Evolutionary conservation across 2,329 filamentous ascomycete genomes (phyloP), one percentile per base, ranked within the genome.

Genomic region (Clathrospora elynae): DNA sequence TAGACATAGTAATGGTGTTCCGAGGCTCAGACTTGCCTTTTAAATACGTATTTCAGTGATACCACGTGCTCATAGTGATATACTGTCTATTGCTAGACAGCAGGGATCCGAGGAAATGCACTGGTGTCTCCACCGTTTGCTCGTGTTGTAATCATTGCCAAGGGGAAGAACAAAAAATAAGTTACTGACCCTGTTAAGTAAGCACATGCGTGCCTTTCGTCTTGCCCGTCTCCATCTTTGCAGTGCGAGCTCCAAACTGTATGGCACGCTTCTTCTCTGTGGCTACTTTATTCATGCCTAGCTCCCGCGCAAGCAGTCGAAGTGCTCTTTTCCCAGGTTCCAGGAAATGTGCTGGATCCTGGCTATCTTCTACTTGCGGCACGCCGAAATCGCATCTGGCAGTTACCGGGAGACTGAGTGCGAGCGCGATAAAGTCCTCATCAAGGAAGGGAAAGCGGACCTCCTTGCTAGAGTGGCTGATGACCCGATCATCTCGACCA

Each of bases 201-300:
- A 78, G 52, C 8, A 71, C 44, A 11, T 74, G 68, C 1, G 75
- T 78, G 14, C 76, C 76, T 51, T 77, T 78, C 0, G 68, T 73
- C 48, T 68, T 74, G 6, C 74, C 72, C 1, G 68, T 73, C 42
- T 76, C 73, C 76, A 78, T 78, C 57, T 65, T 67, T 2, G 65
- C 65, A 5, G 64, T 68, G 8, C 66, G 60, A 9, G 64, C 46
- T 7, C 75, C 85, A 66, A 73, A 69, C 26, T 69, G 66, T 9
- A 90, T 87, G 12, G 92, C 92, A 62, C 91, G 79, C 73, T 99
- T 99, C 78, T 93, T 96, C 71, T 97, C 91, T n/a, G 74, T 73
- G 4, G 92, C 85, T 2, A 90, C 88, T 5, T 71, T 73, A 2
- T 68, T 68, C 81, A 97, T 85, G 3, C 85, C 87, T 23, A 96